Evolutionary conservation across 164 flowering plant genomes (phyloP), one percentile per base, ranked within the genome.

Genomic region (Magnolia kwangsiensis): DNA sequence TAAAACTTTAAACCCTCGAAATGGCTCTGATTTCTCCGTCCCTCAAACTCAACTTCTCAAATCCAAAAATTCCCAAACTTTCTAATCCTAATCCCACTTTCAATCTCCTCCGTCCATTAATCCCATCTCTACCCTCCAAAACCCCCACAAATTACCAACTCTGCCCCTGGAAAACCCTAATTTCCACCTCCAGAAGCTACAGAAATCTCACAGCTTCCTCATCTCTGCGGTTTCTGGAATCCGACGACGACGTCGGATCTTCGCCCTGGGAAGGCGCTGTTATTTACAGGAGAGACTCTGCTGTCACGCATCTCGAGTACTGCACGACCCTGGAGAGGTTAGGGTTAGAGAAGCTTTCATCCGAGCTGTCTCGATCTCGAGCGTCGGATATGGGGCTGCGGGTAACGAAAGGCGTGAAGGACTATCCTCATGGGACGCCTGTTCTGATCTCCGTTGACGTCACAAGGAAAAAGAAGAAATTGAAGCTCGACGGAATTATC

Each of bases 201-300:
- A 11, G 61, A 2, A 29, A 67, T 18, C 50, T 67, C 71, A 16
- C 23, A 24, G n/a, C 73, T n/a, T 69, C 63, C 37, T 77, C 74
- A n/a, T 50, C 74, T 14, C 19, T 65, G 20, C 63, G 74, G 8
- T 71, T 49, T 29, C 13, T 64, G 14, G 78, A 71, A 13, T 55
- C 14, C 7, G 78, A 71, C 11, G 76, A 55, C 4, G 76, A 66
- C 29, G 9, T 13, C 7, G 71, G 50, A 21, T 64, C 69, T 6
- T 84, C 91, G 4, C 98, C 98, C 16, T 96, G 99, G 99, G 98
- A 91, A 84, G 99, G 97, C 19, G 97, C 99, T 0, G 69, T 96
- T 73, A 50, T 90, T 67, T 96, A 91, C 79, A 89, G 77, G 83
- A 87, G 98, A 75, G 87, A 90, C 77, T 71, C 97, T 50, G 80